phyloP scores from a whole-genome alignment of 176 grass and related monocot genomes.

The Pontederia paniculata region DNA sequence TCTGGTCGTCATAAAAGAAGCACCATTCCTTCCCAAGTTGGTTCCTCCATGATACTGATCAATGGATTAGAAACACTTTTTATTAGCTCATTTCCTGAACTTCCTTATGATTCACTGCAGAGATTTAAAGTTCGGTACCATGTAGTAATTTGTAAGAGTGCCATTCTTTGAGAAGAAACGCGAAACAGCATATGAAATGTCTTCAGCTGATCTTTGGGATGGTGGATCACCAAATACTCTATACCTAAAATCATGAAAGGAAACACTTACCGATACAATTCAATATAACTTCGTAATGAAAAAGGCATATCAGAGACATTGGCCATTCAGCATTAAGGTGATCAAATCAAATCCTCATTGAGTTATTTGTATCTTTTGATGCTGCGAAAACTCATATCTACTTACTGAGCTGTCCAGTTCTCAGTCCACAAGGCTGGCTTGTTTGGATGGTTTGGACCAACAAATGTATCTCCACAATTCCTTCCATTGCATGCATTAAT shows the following conservation, averaged over 20 bases:
- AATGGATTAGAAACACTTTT: conserved; percentile 11
- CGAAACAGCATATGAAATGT: conserved; percentile 57
- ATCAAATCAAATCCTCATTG: background rate
- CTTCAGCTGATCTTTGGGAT: conserved; percentile 86
- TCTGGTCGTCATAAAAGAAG: conserved; percentile 67
- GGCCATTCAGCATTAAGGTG: background rate
- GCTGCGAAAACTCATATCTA: background rate
- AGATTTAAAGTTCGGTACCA: conserved; percentile 27
- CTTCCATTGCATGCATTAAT: conserved; percentile 95
- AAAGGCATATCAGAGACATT: background rate
- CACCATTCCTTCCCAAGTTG: conserved; percentile 66
- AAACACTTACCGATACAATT: background rate
- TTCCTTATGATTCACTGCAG: background rate
- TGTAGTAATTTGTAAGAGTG: conserved; percentile 91
- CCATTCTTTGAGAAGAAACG: conserved; percentile 91
- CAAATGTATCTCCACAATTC: conserved; percentile 89
- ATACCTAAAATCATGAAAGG: conserved; percentile 39
- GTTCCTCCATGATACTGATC: conserved; percentile 89
- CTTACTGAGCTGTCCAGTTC: conserved; percentile 99
- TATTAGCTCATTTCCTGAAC: conserved; percentile 2
- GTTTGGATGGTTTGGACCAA: conserved; percentile 23
- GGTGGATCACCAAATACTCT: conserved; percentile 93
- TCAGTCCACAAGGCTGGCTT: conserved; percentile 86
- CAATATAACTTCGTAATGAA: background rate
- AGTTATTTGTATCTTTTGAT: background rate